These are phyloP conservation scores for Casuarina equisetifolia DNA, from an alignment of 306 rosid species.

Conservation along the genomic window DNA sequence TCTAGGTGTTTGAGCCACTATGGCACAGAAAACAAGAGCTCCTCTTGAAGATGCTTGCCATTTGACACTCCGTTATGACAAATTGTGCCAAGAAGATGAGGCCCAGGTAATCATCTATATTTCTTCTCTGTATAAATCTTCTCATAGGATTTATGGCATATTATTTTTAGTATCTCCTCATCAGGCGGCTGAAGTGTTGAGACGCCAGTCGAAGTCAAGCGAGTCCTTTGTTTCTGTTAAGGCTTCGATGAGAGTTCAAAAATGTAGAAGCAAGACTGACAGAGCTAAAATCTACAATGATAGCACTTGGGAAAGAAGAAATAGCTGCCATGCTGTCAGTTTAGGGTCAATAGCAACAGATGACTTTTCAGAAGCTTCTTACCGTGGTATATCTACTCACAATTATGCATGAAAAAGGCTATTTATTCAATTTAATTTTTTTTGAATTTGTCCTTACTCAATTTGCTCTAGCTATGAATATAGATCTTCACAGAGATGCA, in stretches of 20 bases:
- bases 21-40: conserved; percentile 81
- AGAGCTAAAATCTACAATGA: conserved; percentile 80
- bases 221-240: conserved; percentile 73
- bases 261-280: conserved; percentile 73
- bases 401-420: conserved; percentile 14
- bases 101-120: conserved; percentile 62
- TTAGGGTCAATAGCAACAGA: conserved; percentile 81
- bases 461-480: not conserved
- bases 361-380: conserved; percentile 68
- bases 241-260: conserved; percentile 66
- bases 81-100: conserved; percentile 80
- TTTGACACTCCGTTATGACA: conserved; percentile 77
- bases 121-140: conserved; percentile 29
- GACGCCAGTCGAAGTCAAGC: conserved; percentile 77
- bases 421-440: not conserved
- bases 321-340: conserved; percentile 83
- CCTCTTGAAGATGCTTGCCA: conserved; percentile 98
- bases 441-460: not conserved
- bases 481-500: not conserved
- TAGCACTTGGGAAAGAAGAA: conserved; percentile 88
- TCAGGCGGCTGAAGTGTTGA: conserved; percentile 89
- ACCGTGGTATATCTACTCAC: conserved; percentile 58
- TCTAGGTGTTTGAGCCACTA: conserved; percentile 81
- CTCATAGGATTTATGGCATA: conserved; percentile 30
- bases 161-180: conserved; percentile 38